Percentiles rank a stretch among this genome's conserved stretches.
phyloP scores from a whole-genome alignment of 2,329 filamentous ascomycete genomes.

The Exophiala spinifera region DNA sequence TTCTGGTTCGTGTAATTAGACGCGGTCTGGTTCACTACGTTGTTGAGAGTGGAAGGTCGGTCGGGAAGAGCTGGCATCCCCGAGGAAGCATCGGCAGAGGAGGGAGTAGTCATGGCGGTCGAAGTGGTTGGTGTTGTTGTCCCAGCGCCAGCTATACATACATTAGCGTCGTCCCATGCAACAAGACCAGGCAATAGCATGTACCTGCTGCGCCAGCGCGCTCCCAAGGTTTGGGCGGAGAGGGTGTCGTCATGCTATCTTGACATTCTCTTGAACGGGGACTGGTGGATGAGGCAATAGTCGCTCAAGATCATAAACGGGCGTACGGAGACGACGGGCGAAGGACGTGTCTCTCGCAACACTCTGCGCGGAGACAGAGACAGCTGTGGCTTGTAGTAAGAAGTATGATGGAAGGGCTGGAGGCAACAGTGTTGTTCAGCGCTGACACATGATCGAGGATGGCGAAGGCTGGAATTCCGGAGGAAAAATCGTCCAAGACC shows the following conservation, averaged over 20 bases:
- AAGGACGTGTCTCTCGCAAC: neutral
- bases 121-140: slow-evolving; percentile 30
- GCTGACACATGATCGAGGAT: neutral
- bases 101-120: slow-evolving; percentile 36
- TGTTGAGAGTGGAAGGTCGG: slow-evolving; percentile 72
- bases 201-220: slow-evolving; percentile 62
- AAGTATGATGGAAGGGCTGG: neutral
- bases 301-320: neutral
- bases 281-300: neutral
- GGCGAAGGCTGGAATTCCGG: neutral
- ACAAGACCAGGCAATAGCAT: neutral
- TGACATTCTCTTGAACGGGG: slow-evolving; percentile 9
- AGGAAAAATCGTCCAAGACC: no score
- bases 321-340: neutral
- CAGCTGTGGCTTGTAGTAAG: neutral
- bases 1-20: slow-evolving; percentile 70
- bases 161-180: slow-evolving; percentile 3
- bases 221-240: slow-evolving; percentile 98
- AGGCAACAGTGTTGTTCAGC: neutral
- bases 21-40: slow-evolving; percentile 83
- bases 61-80: slow-evolving; percentile 69
- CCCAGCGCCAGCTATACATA: slow-evolving; percentile 18
- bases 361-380: neutral
- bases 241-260: slow-evolving; percentile 57
- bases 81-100: slow-evolving; percentile 44